Evolutionary conservation across 805 yeast species (phyloP).

Genomic region (Barnettozyma wickerhamii): DNA sequence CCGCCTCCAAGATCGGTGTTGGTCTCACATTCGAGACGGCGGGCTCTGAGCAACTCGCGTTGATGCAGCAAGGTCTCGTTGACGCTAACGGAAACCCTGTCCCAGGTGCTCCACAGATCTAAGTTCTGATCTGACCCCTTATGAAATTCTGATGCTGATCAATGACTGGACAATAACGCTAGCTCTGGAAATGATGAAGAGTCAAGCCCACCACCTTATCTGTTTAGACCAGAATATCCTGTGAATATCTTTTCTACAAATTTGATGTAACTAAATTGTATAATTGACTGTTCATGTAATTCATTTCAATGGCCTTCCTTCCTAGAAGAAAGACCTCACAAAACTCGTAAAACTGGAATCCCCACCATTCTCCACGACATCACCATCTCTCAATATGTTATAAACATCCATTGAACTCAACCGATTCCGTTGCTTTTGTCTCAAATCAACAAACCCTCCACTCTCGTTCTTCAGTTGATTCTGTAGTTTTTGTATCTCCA

Average conservation of each 20-base stretch:
- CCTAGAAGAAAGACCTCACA: constrained; percentile 17
- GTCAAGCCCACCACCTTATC: no score
- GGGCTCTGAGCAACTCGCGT: constrained; percentile 87
- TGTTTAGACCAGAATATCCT: no score
- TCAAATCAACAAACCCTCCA: constrained; percentile 7
- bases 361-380: constrained; percentile 3
- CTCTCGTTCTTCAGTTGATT: constrained; percentile 5
- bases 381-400: constrained; percentile 17
- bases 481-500: constrained; percentile 10
- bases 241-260: constrained; percentile 7
- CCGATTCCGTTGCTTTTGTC: constrained; percentile 10
- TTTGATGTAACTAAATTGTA: no score
- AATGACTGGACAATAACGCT: no score
- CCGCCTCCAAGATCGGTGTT: constrained; percentile 79
- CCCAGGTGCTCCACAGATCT: constrained; percentile 68
- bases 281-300: not conserved
- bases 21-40: constrained; percentile 96
- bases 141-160: no score
- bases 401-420: constrained; percentile 24
- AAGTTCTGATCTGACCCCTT: no score
- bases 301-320: no score
- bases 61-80: constrained; percentile 84
- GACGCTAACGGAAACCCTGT: constrained; percentile 85
- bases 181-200: not conserved
- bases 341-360: constrained; percentile 19